phyloP scores from a whole-genome alignment of 2,329 filamentous ascomycete species.

The Canariomyces notabilis region DNA sequence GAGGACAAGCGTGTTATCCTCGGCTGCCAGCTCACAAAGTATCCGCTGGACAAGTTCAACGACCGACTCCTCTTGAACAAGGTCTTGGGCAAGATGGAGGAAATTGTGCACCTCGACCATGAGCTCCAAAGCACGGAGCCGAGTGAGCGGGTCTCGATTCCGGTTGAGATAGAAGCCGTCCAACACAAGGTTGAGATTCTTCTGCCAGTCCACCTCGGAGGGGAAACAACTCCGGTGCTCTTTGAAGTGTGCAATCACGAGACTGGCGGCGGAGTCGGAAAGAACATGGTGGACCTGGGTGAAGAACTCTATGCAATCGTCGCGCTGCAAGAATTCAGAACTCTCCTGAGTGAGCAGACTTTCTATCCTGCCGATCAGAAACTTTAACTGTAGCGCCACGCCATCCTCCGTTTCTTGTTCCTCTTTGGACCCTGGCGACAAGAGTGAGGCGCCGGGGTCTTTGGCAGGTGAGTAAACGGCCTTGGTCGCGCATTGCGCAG shows the following conservation, averaged over 20 bases:
- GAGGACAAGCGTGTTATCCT: conserved; percentile 61
- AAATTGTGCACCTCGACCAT: conserved; percentile 57
- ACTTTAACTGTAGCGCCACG: conserved; percentile 40
- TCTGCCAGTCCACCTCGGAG: conserved; percentile 63
- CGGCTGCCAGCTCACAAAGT: conserved; percentile 55
- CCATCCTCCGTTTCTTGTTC: conserved; percentile 35
- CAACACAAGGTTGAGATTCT: conserved; percentile 56
- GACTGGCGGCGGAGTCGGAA: conserved; percentile 57
- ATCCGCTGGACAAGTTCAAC: conserved; percentile 56
- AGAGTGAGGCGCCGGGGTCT: conserved; percentile 21
- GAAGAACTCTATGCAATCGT: conserved; percentile 64
- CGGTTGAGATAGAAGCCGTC: conserved; percentile 60
- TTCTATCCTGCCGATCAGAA: conserved; percentile 47
- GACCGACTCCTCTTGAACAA: conserved; percentile 54
- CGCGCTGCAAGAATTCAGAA: conserved; percentile 56
- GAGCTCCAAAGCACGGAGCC: conserved; percentile 56
- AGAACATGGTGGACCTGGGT: conserved; percentile 56
- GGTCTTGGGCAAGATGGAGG: conserved; percentile 52
- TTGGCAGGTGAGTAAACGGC: conserved; percentile 20
- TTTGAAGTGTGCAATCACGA: conserved; percentile 63
- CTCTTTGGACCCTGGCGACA: conserved; percentile 24
- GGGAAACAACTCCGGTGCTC: conserved; percentile 68
- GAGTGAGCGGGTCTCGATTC: conserved; percentile 55
- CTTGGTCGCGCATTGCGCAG: conserved; percentile 47
- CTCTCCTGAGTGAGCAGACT: conserved; percentile 41